Conservation (phyloP, 106 monocot genomes). For the Allium sativum region DNA sequence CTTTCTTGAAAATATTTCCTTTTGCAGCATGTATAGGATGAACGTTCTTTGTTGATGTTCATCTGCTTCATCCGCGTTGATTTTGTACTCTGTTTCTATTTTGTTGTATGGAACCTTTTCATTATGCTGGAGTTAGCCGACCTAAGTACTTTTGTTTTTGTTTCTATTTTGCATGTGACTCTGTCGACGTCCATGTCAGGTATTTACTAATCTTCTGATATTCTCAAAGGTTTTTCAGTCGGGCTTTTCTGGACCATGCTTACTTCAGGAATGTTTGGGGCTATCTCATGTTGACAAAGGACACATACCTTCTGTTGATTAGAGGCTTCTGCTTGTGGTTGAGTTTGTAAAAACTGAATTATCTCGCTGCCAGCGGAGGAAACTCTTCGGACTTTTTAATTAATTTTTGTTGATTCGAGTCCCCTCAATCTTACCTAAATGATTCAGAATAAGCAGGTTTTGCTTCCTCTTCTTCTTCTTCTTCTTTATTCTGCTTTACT, state of each 20-base stretch:
- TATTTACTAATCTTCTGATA: background rate
- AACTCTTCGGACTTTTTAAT: background rate
- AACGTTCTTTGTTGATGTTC: background rate
- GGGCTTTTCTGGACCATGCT: background rate
- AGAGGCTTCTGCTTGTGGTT: background rate
- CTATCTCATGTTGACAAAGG: background rate
- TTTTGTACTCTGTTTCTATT: conserved; percentile 3
- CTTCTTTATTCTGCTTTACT: background rate
- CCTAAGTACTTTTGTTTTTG: background rate
- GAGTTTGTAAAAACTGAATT: background rate
- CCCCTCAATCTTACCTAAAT: background rate
- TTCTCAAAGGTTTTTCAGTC: background rate
- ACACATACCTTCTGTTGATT: background rate
- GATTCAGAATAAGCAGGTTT: background rate
- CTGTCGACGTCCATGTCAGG: too few relatives aligned
- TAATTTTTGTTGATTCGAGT: background rate
- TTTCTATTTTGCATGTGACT: too few relatives aligned
- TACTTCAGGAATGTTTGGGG: background rate
- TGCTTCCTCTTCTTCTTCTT: background rate
- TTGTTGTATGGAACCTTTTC: background rate
- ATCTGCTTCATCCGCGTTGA: background rate
- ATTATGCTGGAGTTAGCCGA: background rate
- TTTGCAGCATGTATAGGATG: background rate
- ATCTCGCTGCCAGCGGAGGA: background rate
- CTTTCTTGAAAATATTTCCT: background rate